phyloP scores from a whole-genome alignment of 2,329 filamentous ascomycete species.

The Pseudopyricularia javanii region DNA sequence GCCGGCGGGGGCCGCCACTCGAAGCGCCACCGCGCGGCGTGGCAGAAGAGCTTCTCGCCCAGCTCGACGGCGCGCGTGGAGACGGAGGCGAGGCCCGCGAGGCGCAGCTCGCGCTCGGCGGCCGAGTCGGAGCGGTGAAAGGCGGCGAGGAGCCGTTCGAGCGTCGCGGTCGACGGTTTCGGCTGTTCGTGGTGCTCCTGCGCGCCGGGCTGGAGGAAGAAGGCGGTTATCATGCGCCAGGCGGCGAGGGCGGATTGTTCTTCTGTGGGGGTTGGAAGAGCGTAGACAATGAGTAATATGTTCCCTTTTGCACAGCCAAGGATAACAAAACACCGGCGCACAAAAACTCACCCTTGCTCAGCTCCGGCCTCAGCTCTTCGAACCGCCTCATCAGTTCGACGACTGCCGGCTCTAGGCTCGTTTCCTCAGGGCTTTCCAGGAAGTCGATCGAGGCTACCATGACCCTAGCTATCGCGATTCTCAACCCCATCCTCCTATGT shows the following conservation, averaged over 20 bases:
- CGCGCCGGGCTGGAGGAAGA: constrained; percentile 3
- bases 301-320: too few relatives aligned
- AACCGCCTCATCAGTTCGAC: constrained; percentile 2
- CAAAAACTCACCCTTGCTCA: background rate
- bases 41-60: constrained; percentile 4
- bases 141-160: background rate
- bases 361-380: background rate
- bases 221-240: constrained; percentile 4
- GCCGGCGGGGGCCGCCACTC: constrained; percentile 1
- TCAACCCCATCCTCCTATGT: constrained; percentile 1
- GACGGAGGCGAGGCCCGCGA: background rate
- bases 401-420: constrained; percentile 6
- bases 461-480: constrained; percentile 2
- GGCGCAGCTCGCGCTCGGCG: background rate
- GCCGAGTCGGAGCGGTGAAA: background rate
- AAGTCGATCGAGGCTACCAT: constrained; percentile 4
- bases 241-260: constrained; percentile 2
- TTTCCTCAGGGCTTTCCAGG: constrained; percentile 2
- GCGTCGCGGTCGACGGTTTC: background rate
- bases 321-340: too few relatives aligned
- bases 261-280: background rate
- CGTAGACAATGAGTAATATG: too few relatives aligned
- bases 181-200: background rate
- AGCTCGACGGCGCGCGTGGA: constrained; percentile 1
- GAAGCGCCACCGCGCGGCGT: constrained; percentile 2